A percentile compares a stretch with the other conserved stretches of the same genome.
These are phyloP conservation scores for Herpetospermum pedunculosum DNA, from an alignment of 306 rosid genomes.

Conservation along the genomic window DNA sequence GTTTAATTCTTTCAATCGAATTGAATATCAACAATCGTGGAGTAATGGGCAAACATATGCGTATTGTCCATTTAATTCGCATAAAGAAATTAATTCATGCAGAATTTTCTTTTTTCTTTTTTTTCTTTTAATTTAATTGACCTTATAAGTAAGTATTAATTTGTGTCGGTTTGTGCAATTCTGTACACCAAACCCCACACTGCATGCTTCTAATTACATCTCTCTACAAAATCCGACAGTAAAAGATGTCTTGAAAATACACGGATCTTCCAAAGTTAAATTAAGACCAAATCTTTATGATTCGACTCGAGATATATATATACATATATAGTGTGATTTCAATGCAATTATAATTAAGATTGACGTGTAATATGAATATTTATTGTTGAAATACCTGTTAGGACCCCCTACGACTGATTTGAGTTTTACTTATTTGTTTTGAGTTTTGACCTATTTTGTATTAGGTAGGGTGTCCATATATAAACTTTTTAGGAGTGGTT, in stretches of 20 bases:
- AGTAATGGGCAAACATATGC: conserved; percentile 7
- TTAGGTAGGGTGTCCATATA: too few relatives aligned
- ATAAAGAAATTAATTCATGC: neutral
- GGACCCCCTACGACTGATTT: too few relatives aligned
- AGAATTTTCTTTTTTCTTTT: neutral
- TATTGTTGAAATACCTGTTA: too few relatives aligned
- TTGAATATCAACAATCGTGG: neutral
- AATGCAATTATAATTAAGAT: neutral
- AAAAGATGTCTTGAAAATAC: neutral
- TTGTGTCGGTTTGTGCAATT: conserved; percentile 1
- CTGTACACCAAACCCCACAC: neutral
- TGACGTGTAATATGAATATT: too few relatives aligned
- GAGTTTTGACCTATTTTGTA: too few relatives aligned
- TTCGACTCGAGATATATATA: neutral
- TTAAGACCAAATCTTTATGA: neutral
- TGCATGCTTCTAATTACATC: conserved; percentile 3
- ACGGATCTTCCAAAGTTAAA: neutral
- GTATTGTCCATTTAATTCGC: neutral
- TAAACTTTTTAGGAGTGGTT: too few relatives aligned
- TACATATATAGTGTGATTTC: neutral
- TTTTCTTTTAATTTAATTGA: neutral
- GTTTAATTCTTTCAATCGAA: conserved; percentile 5
- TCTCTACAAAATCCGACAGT: conserved; percentile 5
- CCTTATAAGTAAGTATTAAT: neutral
- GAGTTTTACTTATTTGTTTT: too few relatives aligned